phyloP scores from a whole-genome alignment of 495 filamentous ascomycete genomes.

The Xylona heveae region DNA sequence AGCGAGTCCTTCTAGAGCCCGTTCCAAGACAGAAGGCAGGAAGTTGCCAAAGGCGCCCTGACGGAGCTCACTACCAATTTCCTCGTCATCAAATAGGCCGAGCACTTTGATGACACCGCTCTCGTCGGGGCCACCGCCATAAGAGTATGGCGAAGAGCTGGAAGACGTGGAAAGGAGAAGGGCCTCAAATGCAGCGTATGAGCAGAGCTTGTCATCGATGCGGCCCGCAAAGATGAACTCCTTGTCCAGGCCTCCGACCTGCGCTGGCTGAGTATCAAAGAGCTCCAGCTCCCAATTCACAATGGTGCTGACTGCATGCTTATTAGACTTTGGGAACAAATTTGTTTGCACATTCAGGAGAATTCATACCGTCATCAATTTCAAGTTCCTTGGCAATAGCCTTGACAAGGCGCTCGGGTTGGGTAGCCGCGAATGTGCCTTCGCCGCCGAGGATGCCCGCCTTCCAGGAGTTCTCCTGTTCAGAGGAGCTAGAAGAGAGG shows the following conservation, averaged over 20 bases:
- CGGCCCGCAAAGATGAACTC: slow-evolving; percentile 90
- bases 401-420: slow-evolving; percentile 66
- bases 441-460: slow-evolving; percentile 13
- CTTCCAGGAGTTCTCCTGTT: slow-evolving; percentile 10
- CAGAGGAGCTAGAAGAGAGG: slow-evolving; percentile 12
- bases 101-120: slow-evolving; percentile 58
- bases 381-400: slow-evolving; percentile 56
- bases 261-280: slow-evolving; percentile 74
- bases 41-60: slow-evolving; percentile 85
- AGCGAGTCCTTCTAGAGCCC: slow-evolving; percentile 52
- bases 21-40: slow-evolving; percentile 55
- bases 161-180: slow-evolving; percentile 44
- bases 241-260: slow-evolving; percentile 67
- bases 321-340: slow-evolving; percentile 5
- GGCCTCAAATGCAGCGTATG: slow-evolving; percentile 73
- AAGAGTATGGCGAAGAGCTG: slow-evolving; percentile 11
- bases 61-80: slow-evolving; percentile 75
- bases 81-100: slow-evolving; percentile 87
- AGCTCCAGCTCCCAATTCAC: slow-evolving; percentile 97
- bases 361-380: slow-evolving; percentile 33
- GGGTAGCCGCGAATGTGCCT: slow-evolving; percentile 54
- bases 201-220: slow-evolving; percentile 95
- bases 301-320: slow-evolving; percentile 30
- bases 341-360: background rate
- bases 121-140: slow-evolving; percentile 7